phyloP scores from a whole-genome alignment of 768 basidiomycete species.

The Lanmaoa pseudosensibilis region DNA sequence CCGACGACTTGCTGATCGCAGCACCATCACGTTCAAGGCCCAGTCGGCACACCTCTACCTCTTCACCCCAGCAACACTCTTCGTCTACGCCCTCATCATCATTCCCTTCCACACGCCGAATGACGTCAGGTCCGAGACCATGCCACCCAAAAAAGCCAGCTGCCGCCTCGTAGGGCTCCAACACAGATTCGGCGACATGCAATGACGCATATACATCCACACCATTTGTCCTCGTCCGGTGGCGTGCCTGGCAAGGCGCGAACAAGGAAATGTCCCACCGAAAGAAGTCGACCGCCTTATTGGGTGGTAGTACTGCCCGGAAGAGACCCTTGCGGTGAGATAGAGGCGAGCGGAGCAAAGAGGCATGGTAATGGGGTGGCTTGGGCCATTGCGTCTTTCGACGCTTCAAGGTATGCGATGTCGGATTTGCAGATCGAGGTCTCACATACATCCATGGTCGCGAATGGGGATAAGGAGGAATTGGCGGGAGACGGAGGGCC shows the following conservation, averaged over 20 bases:
- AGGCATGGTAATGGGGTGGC: constrained; percentile 30
- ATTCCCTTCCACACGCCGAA: not conserved
- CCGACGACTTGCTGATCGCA: not conserved
- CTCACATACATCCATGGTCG: not conserved
- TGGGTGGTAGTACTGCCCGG: constrained; percentile 18
- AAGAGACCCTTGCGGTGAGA: constrained; percentile 29
- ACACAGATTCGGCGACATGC: constrained; percentile 21
- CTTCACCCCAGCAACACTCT: not conserved
- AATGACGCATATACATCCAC: not conserved
- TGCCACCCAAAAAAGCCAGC: constrained; percentile 32
- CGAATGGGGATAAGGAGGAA: not conserved
- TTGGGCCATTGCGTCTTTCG: constrained; percentile 24
- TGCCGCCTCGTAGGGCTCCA: constrained; percentile 29
- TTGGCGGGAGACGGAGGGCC: not conserved
- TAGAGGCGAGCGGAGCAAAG: constrained; percentile 27
- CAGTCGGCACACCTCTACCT: not conserved
- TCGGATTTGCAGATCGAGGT: constrained; percentile 10
- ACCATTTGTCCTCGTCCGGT: not conserved
- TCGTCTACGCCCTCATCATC: not conserved
- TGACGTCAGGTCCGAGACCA: constrained; percentile 21
- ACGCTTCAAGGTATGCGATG: constrained; percentile 7
- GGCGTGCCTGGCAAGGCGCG: not conserved
- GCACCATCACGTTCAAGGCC: not conserved
- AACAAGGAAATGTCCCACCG: constrained; percentile 18
- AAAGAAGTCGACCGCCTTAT: constrained; percentile 28